Percentiles rank a stretch among this genome's conserved stretches.
phyloP scores from a whole-genome alignment of 352 stramenopile species.

The Globisporangium spinosum region DNA sequence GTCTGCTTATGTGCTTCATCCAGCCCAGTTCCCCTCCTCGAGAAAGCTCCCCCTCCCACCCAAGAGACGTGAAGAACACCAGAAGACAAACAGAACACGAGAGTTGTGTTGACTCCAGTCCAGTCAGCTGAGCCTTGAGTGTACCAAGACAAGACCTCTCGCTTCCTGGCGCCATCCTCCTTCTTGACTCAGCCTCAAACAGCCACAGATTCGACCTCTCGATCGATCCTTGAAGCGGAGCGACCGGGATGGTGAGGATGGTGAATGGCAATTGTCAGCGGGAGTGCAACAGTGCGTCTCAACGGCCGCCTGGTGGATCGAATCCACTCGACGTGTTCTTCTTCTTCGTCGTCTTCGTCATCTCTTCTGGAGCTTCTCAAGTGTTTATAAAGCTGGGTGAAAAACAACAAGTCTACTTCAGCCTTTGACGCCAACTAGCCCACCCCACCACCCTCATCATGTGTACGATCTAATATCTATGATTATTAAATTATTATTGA shows the following conservation, averaged over 20 bases:
- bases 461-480: neutral
- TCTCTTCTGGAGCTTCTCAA: neutral
- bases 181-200: neutral
- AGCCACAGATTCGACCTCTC: neutral
- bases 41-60: neutral
- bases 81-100: neutral
- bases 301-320: too few relatives aligned
- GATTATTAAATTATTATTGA: conserved; percentile 8
- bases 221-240: neutral
- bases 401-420: conserved; percentile 15
- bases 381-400: conserved; percentile 15
- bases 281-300: neutral
- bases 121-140: neutral
- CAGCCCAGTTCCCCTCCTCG: neutral
- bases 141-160: neutral
- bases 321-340: neutral
- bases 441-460: neutral
- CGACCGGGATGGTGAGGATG: neutral
- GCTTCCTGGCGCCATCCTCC: neutral
- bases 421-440: conserved; percentile 9
- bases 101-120: neutral
- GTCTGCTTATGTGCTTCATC: neutral
- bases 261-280: neutral
- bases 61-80: neutral
- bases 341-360: neutral